Evolutionary conservation across 108 stramenopile genomes (phyloP), one percentile per base, ranked within the genome.

Genomic region (Cylindrotheca closterium): DNA sequence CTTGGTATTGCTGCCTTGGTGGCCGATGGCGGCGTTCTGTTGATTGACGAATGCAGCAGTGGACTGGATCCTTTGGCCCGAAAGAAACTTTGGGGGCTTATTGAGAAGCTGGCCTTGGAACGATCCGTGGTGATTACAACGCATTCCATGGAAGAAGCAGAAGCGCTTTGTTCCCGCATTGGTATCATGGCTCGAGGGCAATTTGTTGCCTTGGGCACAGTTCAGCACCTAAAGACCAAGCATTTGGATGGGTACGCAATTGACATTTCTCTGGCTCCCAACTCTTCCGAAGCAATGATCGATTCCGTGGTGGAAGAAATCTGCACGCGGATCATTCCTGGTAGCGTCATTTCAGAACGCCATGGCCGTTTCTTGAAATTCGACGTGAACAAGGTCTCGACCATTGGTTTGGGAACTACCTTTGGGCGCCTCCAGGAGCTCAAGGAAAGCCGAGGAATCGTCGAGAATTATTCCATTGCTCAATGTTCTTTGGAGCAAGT

Each of bases 71-170:
- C 86, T 7, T 56, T 82, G 21, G 80, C 83, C 24, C 51, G 79
- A 37, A 47, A 81, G 10, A 56, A 71, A 27, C 55, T 88, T 33
- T 88, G 86, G 86, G 70, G 65, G 18, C 64, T 79, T 18, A 68
- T 67, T 29, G 45, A 51, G 67, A 68, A 55, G 10, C 42, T 24
- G 5, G 42, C 61, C 12, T 17, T 25, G 45, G n/a, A 59, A 37
- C 63, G 63, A 48, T 74, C 83, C 19, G 72, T 74, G 31, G 80
- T 87, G 0, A 79, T 87, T 31, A 87, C 85, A 18, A 87, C 85
- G 26, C 85, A 87, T 56, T 66, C 60, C 2, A 95, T 95, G 95
- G 94, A 96, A 65, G 97, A 97, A 74, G 93, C 93, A 31, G 97
- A 97, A 52, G 84, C 93, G 0, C 66, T 97, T 10, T 96, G 95